A percentile compares a stretch with the other conserved stretches of the same genome.
phyloP scores from a whole-genome alignment of 2,329 filamentous ascomycete species.

The Fusarium xyrophilum region DNA sequence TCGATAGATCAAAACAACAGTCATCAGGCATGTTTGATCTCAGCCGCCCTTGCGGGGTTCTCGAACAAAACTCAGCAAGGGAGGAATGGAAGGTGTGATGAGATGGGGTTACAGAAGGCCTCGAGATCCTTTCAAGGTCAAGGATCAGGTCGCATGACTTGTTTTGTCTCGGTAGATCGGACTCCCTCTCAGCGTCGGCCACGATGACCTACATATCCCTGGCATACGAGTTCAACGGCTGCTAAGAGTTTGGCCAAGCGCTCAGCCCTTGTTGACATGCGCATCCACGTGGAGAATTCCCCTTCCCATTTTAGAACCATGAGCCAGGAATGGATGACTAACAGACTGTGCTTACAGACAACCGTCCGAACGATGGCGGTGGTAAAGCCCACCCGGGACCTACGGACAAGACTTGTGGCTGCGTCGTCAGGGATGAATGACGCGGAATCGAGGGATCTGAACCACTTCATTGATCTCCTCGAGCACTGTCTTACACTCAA shows the following conservation, averaged over 20 bases:
- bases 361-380: conserved; percentile 71
- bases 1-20: conserved; percentile 15
- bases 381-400: conserved; percentile 78
- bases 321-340: conserved; percentile 27
- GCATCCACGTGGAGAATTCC: conserved; percentile 7
- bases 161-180: conserved; percentile 31
- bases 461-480: conserved; percentile 83
- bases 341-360: conserved; percentile 56
- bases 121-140: conserved; percentile 26
- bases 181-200: conserved; percentile 25
- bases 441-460: conserved; percentile 76
- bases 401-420: conserved; percentile 79
- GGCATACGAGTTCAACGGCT: conserved; percentile 32
- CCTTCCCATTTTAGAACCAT: conserved; percentile 23
- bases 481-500: conserved; percentile 90
- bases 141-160: conserved; percentile 29
- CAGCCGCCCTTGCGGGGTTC: conserved; percentile 23
- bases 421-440: conserved; percentile 77
- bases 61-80: conserved; percentile 13
- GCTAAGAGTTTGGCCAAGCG: conserved; percentile 14
- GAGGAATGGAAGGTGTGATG: conserved; percentile 6
- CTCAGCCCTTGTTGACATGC: conserved; percentile 24
- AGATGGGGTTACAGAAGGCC: conserved; percentile 13
- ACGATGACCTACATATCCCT: conserved; percentile 34
- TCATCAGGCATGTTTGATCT: conserved; percentile 26